phyloP scores from a whole-genome alignment of 257 asterid genomes.

The Capsicum rhomboideum region DNA sequence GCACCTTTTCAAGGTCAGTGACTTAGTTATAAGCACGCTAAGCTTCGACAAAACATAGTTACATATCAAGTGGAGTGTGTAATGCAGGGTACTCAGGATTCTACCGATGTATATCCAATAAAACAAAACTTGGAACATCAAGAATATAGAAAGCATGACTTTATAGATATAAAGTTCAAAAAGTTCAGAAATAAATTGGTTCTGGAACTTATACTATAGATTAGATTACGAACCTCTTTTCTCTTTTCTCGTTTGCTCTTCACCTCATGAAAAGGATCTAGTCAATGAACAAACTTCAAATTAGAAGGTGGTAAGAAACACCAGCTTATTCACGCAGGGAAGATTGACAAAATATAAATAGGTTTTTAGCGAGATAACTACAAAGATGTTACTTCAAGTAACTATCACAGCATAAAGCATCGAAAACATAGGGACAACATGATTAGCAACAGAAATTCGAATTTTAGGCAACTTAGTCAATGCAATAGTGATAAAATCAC shows the following conservation, averaged over 20 bases:
- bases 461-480: background rate
- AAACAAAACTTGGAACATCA: background rate
- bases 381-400: background rate
- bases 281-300: constrained; percentile 15
- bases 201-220: background rate
- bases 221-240: constrained; percentile 70
- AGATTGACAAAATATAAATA: background rate
- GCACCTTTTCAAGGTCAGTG: background rate
- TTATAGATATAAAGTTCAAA: background rate
- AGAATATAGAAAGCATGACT: background rate
- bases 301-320: constrained; percentile 17
- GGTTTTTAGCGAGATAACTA: background rate
- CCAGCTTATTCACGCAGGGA: background rate
- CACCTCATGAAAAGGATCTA: constrained; percentile 79
- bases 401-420: background rate
- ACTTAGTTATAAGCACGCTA: background rate
- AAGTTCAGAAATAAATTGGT: background rate
- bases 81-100: background rate
- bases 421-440: background rate
- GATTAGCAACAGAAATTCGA: background rate
- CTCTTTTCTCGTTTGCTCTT: constrained; percentile 94
- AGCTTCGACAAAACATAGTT: background rate
- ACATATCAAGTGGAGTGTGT: background rate
- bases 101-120: background rate
- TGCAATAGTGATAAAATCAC: background rate